phyloP scores from a whole-genome alignment of 805 yeast genomes.

The Cyberlindnera subsufficiens region DNA sequence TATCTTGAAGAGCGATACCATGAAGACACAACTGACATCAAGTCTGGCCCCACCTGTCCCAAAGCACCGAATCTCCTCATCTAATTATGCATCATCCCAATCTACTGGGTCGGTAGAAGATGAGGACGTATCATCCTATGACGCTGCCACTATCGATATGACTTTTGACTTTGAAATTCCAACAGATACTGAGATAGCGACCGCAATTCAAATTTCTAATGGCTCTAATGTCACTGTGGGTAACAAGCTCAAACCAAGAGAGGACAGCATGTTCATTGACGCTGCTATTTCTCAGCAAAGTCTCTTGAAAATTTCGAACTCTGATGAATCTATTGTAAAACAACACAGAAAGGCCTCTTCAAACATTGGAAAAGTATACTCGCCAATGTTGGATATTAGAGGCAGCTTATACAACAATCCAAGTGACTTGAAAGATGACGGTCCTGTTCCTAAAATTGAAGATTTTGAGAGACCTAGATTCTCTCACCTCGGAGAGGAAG shows the following conservation, averaged over 20 bases:
- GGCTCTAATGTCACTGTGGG: conserved; percentile 23
- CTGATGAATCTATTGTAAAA: conserved; percentile 17
- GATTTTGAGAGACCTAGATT: conserved; percentile 14
- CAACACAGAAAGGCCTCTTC: conserved; percentile 19
- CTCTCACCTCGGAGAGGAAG: conserved; percentile 4
- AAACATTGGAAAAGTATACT: conserved; percentile 4
- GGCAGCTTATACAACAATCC: conserved; percentile 20
- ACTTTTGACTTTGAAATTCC: conserved; percentile 25
- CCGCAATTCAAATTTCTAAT: conserved; percentile 20
- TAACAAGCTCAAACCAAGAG: conserved; percentile 8
- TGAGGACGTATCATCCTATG: conserved; percentile 3
- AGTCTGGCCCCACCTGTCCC: conserved; percentile 8
- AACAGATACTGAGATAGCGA: conserved; percentile 20
- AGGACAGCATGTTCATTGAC: conserved; percentile 23
- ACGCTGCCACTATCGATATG: conserved; percentile 10
- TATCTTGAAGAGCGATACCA: conserved; percentile 11
- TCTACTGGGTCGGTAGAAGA: neutral
- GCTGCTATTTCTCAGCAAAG: conserved; percentile 6
- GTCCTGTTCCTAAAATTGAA: conserved; percentile 7
- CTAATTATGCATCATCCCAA: conserved; percentile 20
- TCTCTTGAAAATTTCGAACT: conserved; percentile 9
- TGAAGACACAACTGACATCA: conserved; percentile 3
- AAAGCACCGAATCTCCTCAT: conserved; percentile 17
- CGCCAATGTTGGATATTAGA: conserved; percentile 15
- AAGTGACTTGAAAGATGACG: conserved; percentile 14